Base-by-base conservation (phyloP, 768 basidiomycete species). In the Pleurotus cornucopiae region DNA sequence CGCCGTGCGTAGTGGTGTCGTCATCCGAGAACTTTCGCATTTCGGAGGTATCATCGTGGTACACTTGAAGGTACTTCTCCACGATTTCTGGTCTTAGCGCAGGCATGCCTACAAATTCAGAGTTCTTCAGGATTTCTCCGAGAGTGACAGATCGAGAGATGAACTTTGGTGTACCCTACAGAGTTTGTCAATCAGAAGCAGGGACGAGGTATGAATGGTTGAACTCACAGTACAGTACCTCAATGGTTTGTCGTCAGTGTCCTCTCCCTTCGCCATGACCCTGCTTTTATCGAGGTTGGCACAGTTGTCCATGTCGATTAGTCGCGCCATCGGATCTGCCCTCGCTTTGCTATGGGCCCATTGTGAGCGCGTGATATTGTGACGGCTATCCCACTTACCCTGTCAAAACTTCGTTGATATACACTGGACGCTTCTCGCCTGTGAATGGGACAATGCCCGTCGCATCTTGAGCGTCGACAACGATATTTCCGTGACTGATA, bases 81-180 rank as follows among this genome's bases (percentile, higher is more conserved):
- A 12, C 9, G 5, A 46, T 16, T 0, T 18, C 46, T 6, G n/a
- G 0, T 0, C 1, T 1, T 13, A 46, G 46, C 6, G 9, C 25
- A 0, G 46, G 46, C 13, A 46, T n/a, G n/a, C n/a, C n/a, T n/a
- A n/a, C n/a, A n/a, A n/a, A n/a, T n/a, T n/a, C n/a, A n/a, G n/a
- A n/a, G n/a, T n/a, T n/a, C n/a, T n/a, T n/a, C n/a, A n/a, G n/a
- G n/a, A n/a, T n/a, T n/a, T n/a, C n/a, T n/a, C 49, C 47, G 20
- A 30, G 30, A 41, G 57, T 40, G 18, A 53, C 57, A 14, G 57
- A 57, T 7, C 53, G 53, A 14, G 53, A 12, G 34, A 54, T 44
- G 20, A 54, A 54, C 20, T 13, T 20, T 3, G 53, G 40, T 6
- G 53, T 54, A 34, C 57, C 57, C 57, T 57, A 20, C 11, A 25